These are phyloP conservation scores for Eragrostis nindensis DNA, from an alignment of 176 grass and related monocot species.

Conservation along the genomic window DNA sequence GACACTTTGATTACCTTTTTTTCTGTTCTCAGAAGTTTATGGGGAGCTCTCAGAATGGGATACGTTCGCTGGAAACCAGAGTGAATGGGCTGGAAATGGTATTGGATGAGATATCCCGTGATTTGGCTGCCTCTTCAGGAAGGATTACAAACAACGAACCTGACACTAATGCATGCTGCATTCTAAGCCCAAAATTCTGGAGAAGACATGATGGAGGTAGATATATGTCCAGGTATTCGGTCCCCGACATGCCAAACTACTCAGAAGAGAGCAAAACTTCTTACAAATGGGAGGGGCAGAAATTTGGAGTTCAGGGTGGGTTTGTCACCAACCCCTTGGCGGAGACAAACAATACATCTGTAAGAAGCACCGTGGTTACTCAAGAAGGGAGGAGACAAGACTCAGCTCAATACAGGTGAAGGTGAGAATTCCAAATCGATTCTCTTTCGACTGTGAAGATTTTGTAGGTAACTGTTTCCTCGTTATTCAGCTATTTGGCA, in stretches of 20 bases:
- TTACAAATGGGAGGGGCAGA: constrained; percentile 72
- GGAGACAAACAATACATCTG: constrained; percentile 59
- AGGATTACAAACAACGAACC: constrained; percentile 65
- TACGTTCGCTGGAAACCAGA: constrained; percentile 81
- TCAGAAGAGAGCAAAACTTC: constrained; percentile 54
- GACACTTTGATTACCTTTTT: constrained; percentile 43
- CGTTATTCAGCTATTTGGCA: not conserved
- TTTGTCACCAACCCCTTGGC: constrained; percentile 84
- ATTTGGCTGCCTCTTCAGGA: constrained; percentile 66
- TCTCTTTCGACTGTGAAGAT: not conserved
- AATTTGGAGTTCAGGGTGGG: constrained; percentile 61
- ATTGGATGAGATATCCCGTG: constrained; percentile 80
- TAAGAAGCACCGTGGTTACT: constrained; percentile 22
- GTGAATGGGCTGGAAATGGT: constrained; percentile 89
- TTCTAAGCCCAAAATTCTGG: constrained; percentile 88
- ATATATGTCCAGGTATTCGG: constrained; percentile 60
- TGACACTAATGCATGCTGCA: constrained; percentile 87
- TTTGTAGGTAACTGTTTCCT: constrained; percentile 29
- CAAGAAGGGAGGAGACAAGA: constrained; percentile 57
- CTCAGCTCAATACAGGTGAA: constrained; percentile 49
- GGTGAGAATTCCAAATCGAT: constrained; percentile 49
- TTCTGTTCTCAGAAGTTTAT: constrained; percentile 81
- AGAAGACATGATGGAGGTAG: constrained; percentile 76
- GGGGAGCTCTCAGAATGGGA: constrained; percentile 87
- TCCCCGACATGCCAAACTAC: constrained; percentile 47